phyloP scores from a whole-genome alignment of 805 yeast species.

The Kazachstania viticola region DNA sequence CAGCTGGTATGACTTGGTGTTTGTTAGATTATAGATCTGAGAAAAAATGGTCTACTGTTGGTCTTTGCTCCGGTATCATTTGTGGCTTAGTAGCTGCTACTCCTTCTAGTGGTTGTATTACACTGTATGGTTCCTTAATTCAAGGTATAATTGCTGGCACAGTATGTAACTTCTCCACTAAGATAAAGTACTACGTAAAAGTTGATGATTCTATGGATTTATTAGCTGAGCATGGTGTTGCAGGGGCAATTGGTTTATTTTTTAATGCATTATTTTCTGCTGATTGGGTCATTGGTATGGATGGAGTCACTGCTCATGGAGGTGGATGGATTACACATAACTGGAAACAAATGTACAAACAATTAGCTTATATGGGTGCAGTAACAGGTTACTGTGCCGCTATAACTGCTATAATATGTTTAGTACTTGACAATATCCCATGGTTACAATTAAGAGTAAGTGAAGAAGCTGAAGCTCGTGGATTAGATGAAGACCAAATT shows the following conservation, averaged over 20 bases:
- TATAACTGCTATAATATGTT: slow-evolving; percentile 68
- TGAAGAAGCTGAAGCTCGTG: slow-evolving; percentile 77
- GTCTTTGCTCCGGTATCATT: slow-evolving; percentile 88
- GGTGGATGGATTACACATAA: slow-evolving; percentile 93
- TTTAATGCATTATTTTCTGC: slow-evolving; percentile 85
- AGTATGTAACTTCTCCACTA: slow-evolving; percentile 83
- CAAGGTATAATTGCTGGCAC: slow-evolving; percentile 74
- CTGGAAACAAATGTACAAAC: slow-evolving; percentile 85
- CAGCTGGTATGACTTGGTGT: slow-evolving; percentile 90
- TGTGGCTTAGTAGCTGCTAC: slow-evolving; percentile 97
- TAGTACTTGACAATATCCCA: slow-evolving; percentile 65
- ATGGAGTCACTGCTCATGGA: slow-evolving; percentile 67
- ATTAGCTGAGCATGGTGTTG: slow-evolving; percentile 97
- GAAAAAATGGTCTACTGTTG: slow-evolving; percentile 88
- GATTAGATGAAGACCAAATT: slow-evolving; percentile 92
- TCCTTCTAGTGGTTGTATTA: slow-evolving; percentile 84
- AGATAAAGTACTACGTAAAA: slow-evolving; percentile 63
- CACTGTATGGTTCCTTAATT: slow-evolving; percentile 82
- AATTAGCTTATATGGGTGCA: slow-evolving; percentile 72
- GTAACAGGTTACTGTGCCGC: slow-evolving; percentile 62
- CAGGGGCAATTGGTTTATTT: slow-evolving; percentile 83
- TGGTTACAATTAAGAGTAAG: slow-evolving; percentile 69
- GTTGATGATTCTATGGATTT: slow-evolving; percentile 93
- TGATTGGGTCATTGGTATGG: slow-evolving; percentile 80
- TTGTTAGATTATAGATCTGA: slow-evolving; percentile 79